Base-by-base conservation (phyloP, 1,284 basidiomycete species). In the Uromyces viciae-fabae region DNA sequence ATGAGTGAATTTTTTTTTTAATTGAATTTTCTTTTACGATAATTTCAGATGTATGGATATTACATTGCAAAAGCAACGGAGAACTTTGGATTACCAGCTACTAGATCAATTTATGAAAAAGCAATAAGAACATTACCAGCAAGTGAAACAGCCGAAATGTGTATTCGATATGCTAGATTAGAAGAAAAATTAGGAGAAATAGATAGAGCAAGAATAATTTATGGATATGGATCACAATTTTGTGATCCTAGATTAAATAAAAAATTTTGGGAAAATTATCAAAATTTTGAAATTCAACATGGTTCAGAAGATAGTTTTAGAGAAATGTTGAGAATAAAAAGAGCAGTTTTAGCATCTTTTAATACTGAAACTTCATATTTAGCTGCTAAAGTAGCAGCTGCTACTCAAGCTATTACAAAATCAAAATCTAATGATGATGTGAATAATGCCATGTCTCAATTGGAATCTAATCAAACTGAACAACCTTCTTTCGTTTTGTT, bases 171-270 rank as follows among this genome's bases (percentile, higher is more conserved):
- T 86, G 97, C 97, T 8, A 90, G 91, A 66, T 91, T 99, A 85
- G 97, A 99, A 87, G 92, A 95, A 84, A 99, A 99, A 87, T 90
- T 99, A 49, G 97, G 97, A 82, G 97, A 99, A 88, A 97, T 99
- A 86, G 97, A 99, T 87, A 90, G 97, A 52, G 97, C 96, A 8
- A 91, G 97, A 75, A 36, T 46, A 81, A 71, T 99, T 84, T 99
- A 97, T 85, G 95, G 94, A 0, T 95, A 99, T 85, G 95, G 95
- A 0, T 94, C 93, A 40, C 97, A 99, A 85, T 98, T 99, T 89
- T 99, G 95, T 87, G 97, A 99, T 86, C 95, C 96, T 25, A 90
- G 96, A 46, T 90, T 92, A 82, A 73, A 78, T 22, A 46, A 56
- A 0, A 49, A 71, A 36, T 79, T 71, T 73, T 64, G 78, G 78